Base-by-base conservation (phyloP, 2,329 filamentous ascomycete species). In the Chalaropsis thielavioides region DNA sequence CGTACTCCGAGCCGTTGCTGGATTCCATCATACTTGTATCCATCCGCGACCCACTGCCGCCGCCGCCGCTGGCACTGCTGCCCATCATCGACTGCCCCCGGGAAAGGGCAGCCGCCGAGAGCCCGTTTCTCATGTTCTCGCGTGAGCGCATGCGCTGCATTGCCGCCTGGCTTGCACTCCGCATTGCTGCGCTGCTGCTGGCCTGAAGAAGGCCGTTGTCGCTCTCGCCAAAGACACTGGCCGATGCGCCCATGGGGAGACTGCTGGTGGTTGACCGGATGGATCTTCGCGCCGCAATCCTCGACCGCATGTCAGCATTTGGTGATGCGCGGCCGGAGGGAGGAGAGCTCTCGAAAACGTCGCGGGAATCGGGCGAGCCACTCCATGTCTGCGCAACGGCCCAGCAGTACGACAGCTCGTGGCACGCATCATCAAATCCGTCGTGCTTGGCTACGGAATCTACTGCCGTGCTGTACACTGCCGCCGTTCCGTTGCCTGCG, bases 341-440 rank as follows among this genome's bases (percentile, higher is more conserved):
- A 35, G 51, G 27, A n/a, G 62, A 68, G 66, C 70, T 71, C 59
- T 73, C 71, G 13, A 68, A 68, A 1, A 68, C 71, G 68, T 71
- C 72, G 68, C 69, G 71, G 17, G 60, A 43, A 35, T 67, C 68
- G 41, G 54, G 58, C 22, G 31, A 58, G 7, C 51, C 51, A 58
- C 35, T 69, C 78, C 79, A 80, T 5, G 70, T 72, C n/a, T 71
- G 74, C 2, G 75, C 74, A 11, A 75, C 75, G 0, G 72, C 67
- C 80, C 81, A 83, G 72, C 81, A 83, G 69, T 83, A 76, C 2
- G 79, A 81, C 19, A 78, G 73, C 70, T 80, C 77, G 68, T 82
- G 80, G 8, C 73, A 70, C 0, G 76, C 76, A 66, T 80, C 77
- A 15, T 75, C 71, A 66, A 58, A 58, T 10, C 51, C 51, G 5